Evolutionary conservation across 2,329 filamentous ascomycete genomes (phyloP).

Genomic region (Cryphonectria nitschkei): DNA sequence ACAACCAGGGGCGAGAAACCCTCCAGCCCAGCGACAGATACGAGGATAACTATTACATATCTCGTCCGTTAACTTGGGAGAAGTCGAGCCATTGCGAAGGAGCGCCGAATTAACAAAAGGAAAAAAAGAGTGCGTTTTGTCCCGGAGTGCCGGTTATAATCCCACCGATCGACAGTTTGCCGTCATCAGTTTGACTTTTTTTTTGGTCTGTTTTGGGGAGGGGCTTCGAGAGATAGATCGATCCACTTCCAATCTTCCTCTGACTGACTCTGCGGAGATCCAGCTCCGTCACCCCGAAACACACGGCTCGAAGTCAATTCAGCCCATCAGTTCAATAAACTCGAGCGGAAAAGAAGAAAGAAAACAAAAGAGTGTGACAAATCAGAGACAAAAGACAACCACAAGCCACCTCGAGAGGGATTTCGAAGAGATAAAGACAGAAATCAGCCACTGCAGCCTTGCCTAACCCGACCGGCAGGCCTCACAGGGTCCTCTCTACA

Average conservation of each 20-base stretch:
- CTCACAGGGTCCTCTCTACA: neutral
- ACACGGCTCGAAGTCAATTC: neutral
- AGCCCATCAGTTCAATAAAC: neutral
- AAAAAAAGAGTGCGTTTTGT: neutral
- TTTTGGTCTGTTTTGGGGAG: neutral
- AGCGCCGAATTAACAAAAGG: neutral
- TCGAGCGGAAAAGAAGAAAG: neutral
- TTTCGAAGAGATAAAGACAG: neutral
- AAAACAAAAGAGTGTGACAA: neutral
- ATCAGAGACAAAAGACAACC: neutral
- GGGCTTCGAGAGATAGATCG: neutral
- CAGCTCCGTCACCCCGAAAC: neutral
- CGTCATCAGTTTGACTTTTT: conserved; percentile 1
- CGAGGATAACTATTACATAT: neutral
- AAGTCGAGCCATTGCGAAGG: neutral
- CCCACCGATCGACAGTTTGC: neutral
- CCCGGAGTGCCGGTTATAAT: neutral
- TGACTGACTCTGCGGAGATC: neutral
- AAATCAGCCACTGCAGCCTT: neutral
- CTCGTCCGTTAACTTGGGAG: neutral
- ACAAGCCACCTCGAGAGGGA: neutral
- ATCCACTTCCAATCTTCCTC: neutral
- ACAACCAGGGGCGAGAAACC: neutral
- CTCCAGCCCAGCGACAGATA: neutral
- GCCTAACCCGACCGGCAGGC: neutral